These are phyloP conservation scores for Schwanniomyces etchellsii DNA, from an alignment of 1,139 yeast species.

Conservation along the genomic window DNA sequence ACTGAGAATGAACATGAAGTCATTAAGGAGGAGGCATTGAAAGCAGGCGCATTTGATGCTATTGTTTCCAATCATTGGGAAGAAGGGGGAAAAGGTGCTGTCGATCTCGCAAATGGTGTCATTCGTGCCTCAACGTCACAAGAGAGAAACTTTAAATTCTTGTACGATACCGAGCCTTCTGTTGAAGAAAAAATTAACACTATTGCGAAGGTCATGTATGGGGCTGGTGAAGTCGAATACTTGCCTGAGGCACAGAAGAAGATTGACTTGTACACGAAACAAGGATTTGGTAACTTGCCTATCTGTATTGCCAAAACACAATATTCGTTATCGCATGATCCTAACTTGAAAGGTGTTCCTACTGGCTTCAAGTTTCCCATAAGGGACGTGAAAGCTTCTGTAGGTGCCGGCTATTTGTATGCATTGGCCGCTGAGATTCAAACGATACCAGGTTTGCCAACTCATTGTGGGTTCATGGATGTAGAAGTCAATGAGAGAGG, in stretches of 20 bases:
- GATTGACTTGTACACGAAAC: constrained; percentile 76
- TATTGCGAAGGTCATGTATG: constrained; percentile 90
- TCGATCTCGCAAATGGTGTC: constrained; percentile 81
- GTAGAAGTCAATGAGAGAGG: constrained; percentile 93
- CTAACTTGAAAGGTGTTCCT: constrained; percentile 91
- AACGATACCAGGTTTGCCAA: constrained; percentile 97
- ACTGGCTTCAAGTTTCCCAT: constrained; percentile 92
- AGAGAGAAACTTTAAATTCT: constrained; percentile 57
- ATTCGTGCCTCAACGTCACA: constrained; percentile 58
- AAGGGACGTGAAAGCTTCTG: constrained; percentile 88
- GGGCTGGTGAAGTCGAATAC: constrained; percentile 86
- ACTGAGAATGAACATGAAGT: constrained; percentile 78
- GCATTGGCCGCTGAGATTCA: constrained; percentile 97
- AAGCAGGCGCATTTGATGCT: constrained; percentile 95
- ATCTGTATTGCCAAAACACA: constrained; percentile 98
- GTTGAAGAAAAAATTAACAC: constrained; percentile 80
- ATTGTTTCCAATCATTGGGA: constrained; percentile 97
- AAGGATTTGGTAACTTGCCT: constrained; percentile 90
- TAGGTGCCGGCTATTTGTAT: constrained; percentile 95
- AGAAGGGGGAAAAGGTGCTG: constrained; percentile 95
- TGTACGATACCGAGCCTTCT: constrained; percentile 65
- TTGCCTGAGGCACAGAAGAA: constrained; percentile 80
- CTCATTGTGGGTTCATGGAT: constrained; percentile 95
- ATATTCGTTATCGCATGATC: constrained; percentile 93
- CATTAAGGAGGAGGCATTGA: constrained; percentile 75